phyloP scores from a whole-genome alignment of 23 red algal species.

The Gracilaria domingensis region DNA sequence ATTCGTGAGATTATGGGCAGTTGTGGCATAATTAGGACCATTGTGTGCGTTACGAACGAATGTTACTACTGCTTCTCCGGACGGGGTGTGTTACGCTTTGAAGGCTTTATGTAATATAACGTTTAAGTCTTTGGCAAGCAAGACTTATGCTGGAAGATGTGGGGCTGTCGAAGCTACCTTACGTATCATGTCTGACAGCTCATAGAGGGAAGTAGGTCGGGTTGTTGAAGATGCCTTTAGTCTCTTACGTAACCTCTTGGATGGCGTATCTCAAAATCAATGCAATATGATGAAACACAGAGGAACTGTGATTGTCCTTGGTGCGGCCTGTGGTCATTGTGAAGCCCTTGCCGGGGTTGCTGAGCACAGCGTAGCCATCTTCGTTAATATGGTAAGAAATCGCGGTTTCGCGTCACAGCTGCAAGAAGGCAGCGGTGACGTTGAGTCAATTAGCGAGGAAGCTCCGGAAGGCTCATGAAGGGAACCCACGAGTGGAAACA shows the following conservation, averaged over 20 bases:
- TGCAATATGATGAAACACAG: conserved; percentile 40
- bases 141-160: conserved; percentile 59
- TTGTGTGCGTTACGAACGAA: conserved; percentile 43
- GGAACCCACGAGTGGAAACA: conserved; percentile 28
- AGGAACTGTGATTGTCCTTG: conserved; percentile 39
- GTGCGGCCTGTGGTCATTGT: conserved; percentile 43
- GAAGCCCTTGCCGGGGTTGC: conserved; percentile 48
- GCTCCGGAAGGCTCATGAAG: conserved; percentile 47
- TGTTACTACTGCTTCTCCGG: conserved; percentile 6
- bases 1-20: conserved; percentile 71
- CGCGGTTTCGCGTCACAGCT: conserved; percentile 40
- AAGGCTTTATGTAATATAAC: conserved; percentile 71
- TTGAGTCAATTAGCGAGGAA: conserved; percentile 26
- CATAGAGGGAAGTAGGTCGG: conserved; percentile 19
- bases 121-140: conserved; percentile 64
- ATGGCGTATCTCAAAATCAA: conserved; percentile 60
- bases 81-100: conserved; percentile 37
- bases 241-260: conserved; percentile 52
- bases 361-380: conserved; percentile 67
- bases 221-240: conserved; percentile 59
- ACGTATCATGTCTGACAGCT: conserved; percentile 32
- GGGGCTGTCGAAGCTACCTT: conserved; percentile 62
- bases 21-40: conserved; percentile 49
- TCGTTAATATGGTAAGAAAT: conserved; percentile 58
- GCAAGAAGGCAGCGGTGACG: conserved; percentile 44